A percentile compares a stretch with the other conserved stretches of the same genome.
phyloP scores from a whole-genome alignment of 768 basidiomycete genomes.

The Tylopilus plumbeoviolaceoides region DNA sequence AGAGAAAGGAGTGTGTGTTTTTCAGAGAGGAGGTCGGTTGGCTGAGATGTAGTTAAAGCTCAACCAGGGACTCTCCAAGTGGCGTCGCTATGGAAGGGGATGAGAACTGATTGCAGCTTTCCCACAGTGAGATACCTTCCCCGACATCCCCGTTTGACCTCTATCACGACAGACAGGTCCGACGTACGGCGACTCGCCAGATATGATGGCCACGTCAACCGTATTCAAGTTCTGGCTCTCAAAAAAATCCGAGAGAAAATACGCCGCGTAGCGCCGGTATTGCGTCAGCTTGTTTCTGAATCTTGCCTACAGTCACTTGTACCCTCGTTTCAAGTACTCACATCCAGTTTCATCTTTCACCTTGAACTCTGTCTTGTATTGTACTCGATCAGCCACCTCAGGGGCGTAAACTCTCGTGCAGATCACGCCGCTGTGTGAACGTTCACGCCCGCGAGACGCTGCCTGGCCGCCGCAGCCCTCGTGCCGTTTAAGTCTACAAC shows the following conservation, averaged over 20 bases:
- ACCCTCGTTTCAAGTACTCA: background rate
- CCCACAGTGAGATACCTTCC: background rate
- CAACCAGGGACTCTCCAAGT: constrained; percentile 2
- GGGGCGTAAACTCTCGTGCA: background rate
- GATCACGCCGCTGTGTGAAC: background rate
- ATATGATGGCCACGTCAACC: no score
- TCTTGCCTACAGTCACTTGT: background rate
- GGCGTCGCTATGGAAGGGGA: constrained; percentile 2
- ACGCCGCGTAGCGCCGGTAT: no score
- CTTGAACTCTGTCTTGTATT: background rate
- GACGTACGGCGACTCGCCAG: no score
- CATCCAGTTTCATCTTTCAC: background rate
- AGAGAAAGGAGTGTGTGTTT: constrained; percentile 33
- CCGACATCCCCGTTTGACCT: no score
- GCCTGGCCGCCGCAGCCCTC: background rate
- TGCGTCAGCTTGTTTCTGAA: no score
- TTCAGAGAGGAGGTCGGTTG: constrained; percentile 9
- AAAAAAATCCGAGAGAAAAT: no score
- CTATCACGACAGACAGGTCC: no score
- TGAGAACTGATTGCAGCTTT: background rate
- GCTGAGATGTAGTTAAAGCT: constrained; percentile 18
- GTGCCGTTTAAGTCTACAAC: background rate
- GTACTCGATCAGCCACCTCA: background rate
- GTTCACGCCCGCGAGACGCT: no score
- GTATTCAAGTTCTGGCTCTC: no score